Evolutionary conservation across 2,329 filamentous ascomycete species (phyloP).

Genomic region (Fusarium sp.): DNA sequence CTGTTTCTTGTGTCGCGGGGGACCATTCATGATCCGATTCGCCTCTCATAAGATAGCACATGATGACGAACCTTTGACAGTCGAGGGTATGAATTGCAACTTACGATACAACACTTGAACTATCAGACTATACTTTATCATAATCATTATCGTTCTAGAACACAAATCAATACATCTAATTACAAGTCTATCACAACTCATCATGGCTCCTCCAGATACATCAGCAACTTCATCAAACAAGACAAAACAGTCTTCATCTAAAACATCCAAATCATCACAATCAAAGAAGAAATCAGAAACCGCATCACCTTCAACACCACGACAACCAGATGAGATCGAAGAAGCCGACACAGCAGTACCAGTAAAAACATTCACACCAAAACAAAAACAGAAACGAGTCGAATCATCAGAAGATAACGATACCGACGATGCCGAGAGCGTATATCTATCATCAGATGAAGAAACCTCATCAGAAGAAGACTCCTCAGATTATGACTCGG

Average conservation of each 20-base stretch:
- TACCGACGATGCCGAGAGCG: slow-evolving; percentile 33
- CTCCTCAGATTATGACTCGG: slow-evolving; percentile 27
- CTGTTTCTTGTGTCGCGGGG: slow-evolving; percentile 41
- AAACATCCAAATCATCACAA: background rate
- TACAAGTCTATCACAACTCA: background rate
- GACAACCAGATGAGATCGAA: slow-evolving; percentile 37
- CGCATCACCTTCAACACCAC: background rate
- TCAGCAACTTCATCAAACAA: slow-evolving; percentile 18
- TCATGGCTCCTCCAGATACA: slow-evolving; percentile 16
- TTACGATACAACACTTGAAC: background rate
- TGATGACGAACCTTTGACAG: slow-evolving; percentile 39
- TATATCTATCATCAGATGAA: slow-evolving; percentile 36
- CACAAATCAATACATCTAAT: background rate
- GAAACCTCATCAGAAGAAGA: slow-evolving; percentile 30
- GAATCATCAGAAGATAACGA: slow-evolving; percentile 20
- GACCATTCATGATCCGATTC: slow-evolving; percentile 35
- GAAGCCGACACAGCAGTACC: slow-evolving; percentile 20
- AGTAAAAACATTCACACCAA: slow-evolving; percentile 12
- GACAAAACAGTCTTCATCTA: slow-evolving; percentile 3
- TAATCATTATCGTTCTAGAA: background rate
- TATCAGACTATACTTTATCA: background rate
- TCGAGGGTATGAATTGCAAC: slow-evolving; percentile 5
- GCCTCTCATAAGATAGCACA: slow-evolving; percentile 34
- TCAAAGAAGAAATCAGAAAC: slow-evolving; percentile 2
- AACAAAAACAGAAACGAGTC: slow-evolving; percentile 7